Evolutionary conservation across 2,329 filamentous ascomycete genomes (phyloP), one percentile per base, ranked within the genome.

Genomic region (Diaporthe aspalathi): DNA sequence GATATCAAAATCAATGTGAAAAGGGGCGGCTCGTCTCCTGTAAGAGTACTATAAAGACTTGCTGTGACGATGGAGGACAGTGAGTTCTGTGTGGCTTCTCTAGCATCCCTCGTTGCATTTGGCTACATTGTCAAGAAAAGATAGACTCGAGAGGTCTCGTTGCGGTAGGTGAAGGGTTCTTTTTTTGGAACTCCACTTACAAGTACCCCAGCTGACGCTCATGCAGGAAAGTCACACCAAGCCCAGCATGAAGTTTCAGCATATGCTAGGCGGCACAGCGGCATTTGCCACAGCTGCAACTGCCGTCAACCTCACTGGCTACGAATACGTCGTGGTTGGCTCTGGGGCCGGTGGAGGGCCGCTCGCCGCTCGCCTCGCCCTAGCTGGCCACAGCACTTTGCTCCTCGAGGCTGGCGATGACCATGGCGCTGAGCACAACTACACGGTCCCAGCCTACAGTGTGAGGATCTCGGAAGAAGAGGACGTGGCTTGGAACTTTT

Each of bases 401-500:
- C 80, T 88, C 6, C 82, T 88, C 29, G 86, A 88, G 74, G 86
- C 85, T 35, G 86, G 85, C 68, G 84, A 85, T 72, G 85, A 88
- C 73, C 81, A 86, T 73, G 83, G 81, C 29, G 43, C 60, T 12
- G 40, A 68, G 2, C 7, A 43, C 43, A 57, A 68, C 38, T 81
- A 87, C 73, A 52, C 65, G 9, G 52, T 68, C 27, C 67, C 67
- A 9, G 67, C 67, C 16, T 57, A 62, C n/a, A 38, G 40, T 62
- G 49, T 45, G 22, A 27, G 38, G 50, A 43, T 57, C 24, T 49
- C 50, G 22, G 67, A 68, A 22, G 16, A 57, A 17, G 27, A 56
- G n/a, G 43, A 57, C n/a, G 38, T 49, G 17, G 16, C 50, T n/a
- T 70, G 68, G 68, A 54, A 67, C 35, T 70, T 70, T 24, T 70